Evolutionary conservation across 306 rosid genomes (phyloP), one percentile per base, ranked within the genome.

Genomic region (Ziziphus jujuba): DNA sequence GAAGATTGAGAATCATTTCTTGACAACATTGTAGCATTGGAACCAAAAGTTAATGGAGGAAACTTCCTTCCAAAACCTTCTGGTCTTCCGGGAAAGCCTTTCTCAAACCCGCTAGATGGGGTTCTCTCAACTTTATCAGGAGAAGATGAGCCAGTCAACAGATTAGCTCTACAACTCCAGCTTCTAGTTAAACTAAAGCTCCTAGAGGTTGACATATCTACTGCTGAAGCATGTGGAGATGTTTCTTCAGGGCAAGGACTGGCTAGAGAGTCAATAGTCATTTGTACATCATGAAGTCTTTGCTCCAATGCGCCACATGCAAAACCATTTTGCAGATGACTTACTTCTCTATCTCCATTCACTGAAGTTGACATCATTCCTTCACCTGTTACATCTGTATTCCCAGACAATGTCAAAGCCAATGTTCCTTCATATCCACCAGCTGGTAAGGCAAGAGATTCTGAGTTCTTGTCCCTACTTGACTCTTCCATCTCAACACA

Each of bases 31-130:
- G 51, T 15, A 16, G 75, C 64, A 60, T 66, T 66, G 69, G 78
- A 66, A 72, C 75, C 89, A 60, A 71, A 88, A 57, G 56, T 78
- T 40, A 90, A 75, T 36, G 60, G 79, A 62, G 86, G 78, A 45
- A 85, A 55, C 74, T 77, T 95, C 82, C 80, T 75, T 75, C 67
- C 59, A 35, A 77, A 70, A 77, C 91, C 66, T 75, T 90, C 85
- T 53, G 99, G 99, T 76, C 99, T 90, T 72, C 99, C 97, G 65
- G 74, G 92, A 77, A 88, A 90, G 69, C 79, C 81, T 69, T 74
- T 79, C 47, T 82, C 95, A 78, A 82, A 84, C 45, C 83, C 91
- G 79, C 72, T 69, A 55, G 83, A 67, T 2, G 97, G 99, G 72
- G 99, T 95, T 68, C 85, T 74, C 64, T 83, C 87, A 13, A 36